Base-by-base conservation (phyloP, 208 protist species). In the Strigomonas culicis region DNA sequence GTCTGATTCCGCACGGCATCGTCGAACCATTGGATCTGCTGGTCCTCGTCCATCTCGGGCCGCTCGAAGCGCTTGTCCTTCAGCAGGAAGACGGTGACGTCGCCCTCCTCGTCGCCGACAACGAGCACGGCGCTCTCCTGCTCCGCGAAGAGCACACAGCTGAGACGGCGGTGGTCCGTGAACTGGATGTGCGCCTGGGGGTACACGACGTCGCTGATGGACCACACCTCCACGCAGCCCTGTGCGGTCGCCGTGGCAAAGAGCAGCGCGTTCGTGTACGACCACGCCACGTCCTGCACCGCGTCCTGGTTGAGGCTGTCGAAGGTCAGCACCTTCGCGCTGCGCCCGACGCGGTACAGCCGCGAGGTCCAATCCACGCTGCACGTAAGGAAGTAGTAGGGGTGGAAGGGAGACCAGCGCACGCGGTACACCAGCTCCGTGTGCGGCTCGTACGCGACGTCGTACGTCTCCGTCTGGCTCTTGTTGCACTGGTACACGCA, bases 321-420 rank as follows among this genome's bases (percentile, higher is more conserved):
- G 66, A 98, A 97, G 4, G 72, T 82, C 7, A 97, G 64, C 13
- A 96, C 52, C 7, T 83, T 71, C 24, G 72, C 32, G 4, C 63
- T 51, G 10, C 74, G 75, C 24, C 95, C 89, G 2, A 97, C 56
- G 44, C 85, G 63, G 84, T 97, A 99, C 21, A 99, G 76, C 30
- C 88, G 84, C 32, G 97, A 79, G 56, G 95, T 96, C 97, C 98
- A 99, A 72, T 99, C 98, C n/a, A 97, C 95, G 0, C 90, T 97
- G 75, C 88, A 97, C 19, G 93, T 98, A 31, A 98, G 72, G 70
- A 99, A 98, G 57, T 89, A 94, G 21, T 81, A 36, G 0, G 83
- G 62, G 70, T 83, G 82, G 68, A 93, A 98, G 11, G 97, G 97
- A 28, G 90, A 98, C 90, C 92, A 98, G 41, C 83, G 70, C 25